Evolutionary conservation across 352 stramenopile species (phyloP), one percentile per base, ranked within the genome.

Genomic region (Aphanomyces invadans): DNA sequence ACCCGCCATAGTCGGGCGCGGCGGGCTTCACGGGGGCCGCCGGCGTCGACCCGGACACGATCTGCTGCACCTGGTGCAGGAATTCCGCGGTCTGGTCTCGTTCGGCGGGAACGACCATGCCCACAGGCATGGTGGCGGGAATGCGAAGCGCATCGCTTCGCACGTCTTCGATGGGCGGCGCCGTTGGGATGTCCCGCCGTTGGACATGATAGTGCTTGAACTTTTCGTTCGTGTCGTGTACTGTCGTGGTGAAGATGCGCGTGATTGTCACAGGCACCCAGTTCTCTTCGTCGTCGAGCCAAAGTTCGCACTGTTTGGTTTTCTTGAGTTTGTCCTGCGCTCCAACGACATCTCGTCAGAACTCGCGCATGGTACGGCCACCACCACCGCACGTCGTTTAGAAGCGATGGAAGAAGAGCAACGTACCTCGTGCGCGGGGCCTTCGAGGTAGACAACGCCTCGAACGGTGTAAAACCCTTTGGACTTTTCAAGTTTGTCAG

Each of bases 1-100:
- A 94, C 54, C 87, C 79, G 33, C 86, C 81, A 76, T 92, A 92
- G 10, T 83, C 86, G 0, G 86, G 91, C 3, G 77, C n/a, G n/a
- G n/a, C 79, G 66, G 88, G 76, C 32, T 92, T 71, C 0, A 74
- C 63, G 2, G 54, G 3, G 11, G 21, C 26, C 2, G 33, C 23
- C 15, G 42, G 11, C 32, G 42, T 21, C 7, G 19, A n/a, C 19
- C 49, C 49, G 12, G 25, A 11, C 7, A 57, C 49, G 19, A 28
- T 33, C 49, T 57, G 1, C 11, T 69, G 66, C 17, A 75, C 51
- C 12, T 12, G 38, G 17, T 53, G 59, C 15, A 45, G 39, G 7
- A 51, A 76, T 59, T 68, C 39, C 17, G 31, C 53, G 15, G 38
- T 59, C 31, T 74, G 75, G 11, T 68, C 77, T 5, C 32, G 73